phyloP scores from a whole-genome alignment of 164 flowering plant genomes.

The Vitis amurensis region DNA sequence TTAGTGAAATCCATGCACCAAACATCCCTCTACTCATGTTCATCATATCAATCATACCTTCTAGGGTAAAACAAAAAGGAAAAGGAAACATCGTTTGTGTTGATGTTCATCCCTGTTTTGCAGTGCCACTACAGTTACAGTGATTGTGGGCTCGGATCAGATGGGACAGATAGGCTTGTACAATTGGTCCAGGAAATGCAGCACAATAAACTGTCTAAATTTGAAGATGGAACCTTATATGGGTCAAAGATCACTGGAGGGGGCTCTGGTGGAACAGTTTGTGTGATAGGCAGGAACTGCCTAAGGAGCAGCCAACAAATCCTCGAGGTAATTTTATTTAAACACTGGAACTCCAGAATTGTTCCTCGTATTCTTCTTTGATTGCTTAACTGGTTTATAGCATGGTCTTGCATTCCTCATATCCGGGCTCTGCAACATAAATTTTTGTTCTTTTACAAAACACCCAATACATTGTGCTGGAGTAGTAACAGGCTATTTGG shows the following conservation, averaged over 20 bases:
- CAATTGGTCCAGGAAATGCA: slow-evolving; percentile 87
- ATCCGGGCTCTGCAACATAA: too few species aligned
- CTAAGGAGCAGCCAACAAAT: slow-evolving; percentile 76
- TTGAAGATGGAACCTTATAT: slow-evolving; percentile 72
- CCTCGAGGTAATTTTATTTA: slow-evolving; percentile 54
- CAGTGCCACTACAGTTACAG: slow-evolving; percentile 97
- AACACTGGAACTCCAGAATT: too few species aligned
- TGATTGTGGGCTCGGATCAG: slow-evolving; percentile 95
- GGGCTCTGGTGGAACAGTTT: slow-evolving; percentile 94
- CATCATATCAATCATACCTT: too few species aligned
- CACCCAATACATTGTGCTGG: not conserved
- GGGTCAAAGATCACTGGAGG: slow-evolving; percentile 99
- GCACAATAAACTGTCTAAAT: slow-evolving; percentile 51
- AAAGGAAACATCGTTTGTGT: not conserved
- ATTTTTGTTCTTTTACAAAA: not conserved
- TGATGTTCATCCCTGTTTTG: slow-evolving; percentile 11
- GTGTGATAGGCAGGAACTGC: slow-evolving; percentile 80
- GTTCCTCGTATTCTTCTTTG: too few species aligned
- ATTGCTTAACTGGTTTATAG: too few species aligned
- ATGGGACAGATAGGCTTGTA: slow-evolving; percentile 93
- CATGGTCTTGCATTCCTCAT: too few species aligned
- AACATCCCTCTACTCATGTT: too few species aligned
- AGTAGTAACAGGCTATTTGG: not conserved
- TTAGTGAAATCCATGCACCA: too few species aligned
- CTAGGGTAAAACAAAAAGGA: not conserved